Base-by-base conservation (phyloP, 129 eudicot species). In the Logfia minima region DNA sequence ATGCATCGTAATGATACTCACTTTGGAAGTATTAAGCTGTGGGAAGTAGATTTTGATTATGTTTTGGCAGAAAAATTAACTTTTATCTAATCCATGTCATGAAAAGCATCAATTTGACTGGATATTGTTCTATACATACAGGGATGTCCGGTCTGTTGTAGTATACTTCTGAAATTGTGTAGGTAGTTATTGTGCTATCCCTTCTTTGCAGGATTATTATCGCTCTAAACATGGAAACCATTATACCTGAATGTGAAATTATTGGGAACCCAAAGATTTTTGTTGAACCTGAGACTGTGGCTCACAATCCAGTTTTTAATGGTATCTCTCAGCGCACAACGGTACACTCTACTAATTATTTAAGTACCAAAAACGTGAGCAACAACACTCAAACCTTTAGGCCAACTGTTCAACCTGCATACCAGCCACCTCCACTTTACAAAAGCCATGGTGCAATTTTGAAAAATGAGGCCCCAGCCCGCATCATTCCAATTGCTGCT, bases 391-490 rank as follows among this genome's bases (percentile, higher is more conserved):
- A 83, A 74, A 88, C 83, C 64, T 86, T 81, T 80, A 88, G 84
- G 26, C 96, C 99, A 61, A 86, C 89, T 66, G 89, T 95, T 83
- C 99, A 95, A 78, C 99, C 96, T 31, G 82, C 96, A 82, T 95
- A 91, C 82, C 96, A 86, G 80, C 99, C 97, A 65, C 99, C 97
- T 79, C 96, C 99, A 34, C 84, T 78, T 81, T 95, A 89, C 86
- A 95, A 88, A 80, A 72, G 72, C 78, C 96, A 95, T 35, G 99
- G 97, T 9, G 85, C 99, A 77, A 87, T 95, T 76, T 86, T 89
- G 94, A 95, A 87, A 82, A 95, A 95, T 60, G 99, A 95, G 72
- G 99, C 99, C 63, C 97, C 99, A 22, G 89, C 99, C 45, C 96
- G 99, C 55, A 82, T 89, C 64, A 92, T 95, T 72, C 97, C 97